These are phyloP conservation scores for Penicillium arizonense DNA, from an alignment of 495 filamentous ascomycete species.

Conservation along the genomic window DNA sequence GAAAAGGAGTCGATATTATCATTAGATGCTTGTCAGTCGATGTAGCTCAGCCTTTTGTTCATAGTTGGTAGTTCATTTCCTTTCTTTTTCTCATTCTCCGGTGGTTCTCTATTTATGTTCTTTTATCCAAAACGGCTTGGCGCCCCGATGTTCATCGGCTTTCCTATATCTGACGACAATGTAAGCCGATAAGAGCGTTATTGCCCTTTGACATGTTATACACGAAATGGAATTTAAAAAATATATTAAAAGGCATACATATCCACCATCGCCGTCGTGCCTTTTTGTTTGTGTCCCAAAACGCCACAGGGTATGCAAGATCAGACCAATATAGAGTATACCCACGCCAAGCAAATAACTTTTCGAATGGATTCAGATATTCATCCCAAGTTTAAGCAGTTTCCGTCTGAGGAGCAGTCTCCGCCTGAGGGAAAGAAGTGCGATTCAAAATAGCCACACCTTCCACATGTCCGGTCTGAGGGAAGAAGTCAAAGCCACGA, in stretches of 20 bases:
- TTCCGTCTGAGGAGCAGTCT: neutral
- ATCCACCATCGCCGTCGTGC: neutral
- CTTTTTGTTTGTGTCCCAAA: neutral
- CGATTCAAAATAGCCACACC: slow-evolving; percentile 77
- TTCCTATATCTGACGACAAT: neutral
- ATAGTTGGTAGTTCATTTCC: slow-evolving; percentile 33
- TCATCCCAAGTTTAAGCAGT: too few relatives aligned
- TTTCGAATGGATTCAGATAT: neutral
- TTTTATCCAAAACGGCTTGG: slow-evolving; percentile 12
- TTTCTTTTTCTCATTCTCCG: slow-evolving; percentile 11
- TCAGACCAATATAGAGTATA: neutral
- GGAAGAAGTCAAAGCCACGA: slow-evolving; percentile 95
- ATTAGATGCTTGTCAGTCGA: slow-evolving; percentile 23
- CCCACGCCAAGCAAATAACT: neutral
- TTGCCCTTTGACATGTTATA: neutral
- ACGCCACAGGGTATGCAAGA: slow-evolving; percentile 4
- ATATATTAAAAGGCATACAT: slow-evolving; percentile 1
- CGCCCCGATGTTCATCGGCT: neutral
- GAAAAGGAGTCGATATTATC: slow-evolving; percentile 6
- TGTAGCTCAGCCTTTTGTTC: slow-evolving; percentile 30
- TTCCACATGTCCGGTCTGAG: slow-evolving; percentile 96
- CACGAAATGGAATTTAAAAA: neutral
- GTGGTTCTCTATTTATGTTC: slow-evolving; percentile 6
- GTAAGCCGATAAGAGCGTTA: neutral
- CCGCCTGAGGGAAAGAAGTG: slow-evolving; percentile 17